Evolutionary conservation across 169 alveolate genomes (phyloP), one percentile per base, ranked within the genome.

Genomic region (Cryptosporidium muris): DNA sequence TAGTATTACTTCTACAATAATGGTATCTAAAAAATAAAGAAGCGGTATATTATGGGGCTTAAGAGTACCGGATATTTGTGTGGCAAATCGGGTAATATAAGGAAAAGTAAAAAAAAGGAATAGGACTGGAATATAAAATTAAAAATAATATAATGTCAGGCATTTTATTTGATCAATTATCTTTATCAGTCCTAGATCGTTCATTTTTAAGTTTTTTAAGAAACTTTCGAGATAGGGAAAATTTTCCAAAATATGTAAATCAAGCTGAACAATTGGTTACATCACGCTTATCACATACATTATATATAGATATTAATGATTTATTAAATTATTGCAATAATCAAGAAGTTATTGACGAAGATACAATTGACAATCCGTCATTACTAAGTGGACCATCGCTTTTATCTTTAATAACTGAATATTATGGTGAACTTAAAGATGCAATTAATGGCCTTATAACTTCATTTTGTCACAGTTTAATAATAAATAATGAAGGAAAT

Each of bases 221-320:
- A 54, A 53, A 64, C n/a, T 67, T 67, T 25, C 51, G 9, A 34
- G 54, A 45, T 38, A 65, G 54, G n/a, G 65, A 51, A 14, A 65
- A 65, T 37, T 34, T 67, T 4, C 82, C 65, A 6, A 67, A 67
- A 36, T 67, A 67, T 54, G 65, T 67, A 53, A 67, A 65, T 14
- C 82, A 67, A 40, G 82, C 58, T 36, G 82, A 67, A 43, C 82
- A 67, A 25, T 51, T 67, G 7, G 1, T 67, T 14, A 36, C 82
- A 14, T 67, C 82, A 56, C 51, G 82, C 51, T 14, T 67, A 38
- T n/a, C 82, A 52, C 51, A 45, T 38, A 67, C 82, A 16, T 51
- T 67, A 38, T 67, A 67, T 6, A 67, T 67, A 5, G 82, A 67
- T 40, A 65, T 67, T 25, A 67, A 67, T 54, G 82, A 67, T 43